Percentiles rank a stretch among this genome's conserved stretches.
These are phyloP conservation scores for Geoglossum glabrum DNA, from an alignment of 495 filamentous ascomycete species.

Conservation along the genomic window DNA sequence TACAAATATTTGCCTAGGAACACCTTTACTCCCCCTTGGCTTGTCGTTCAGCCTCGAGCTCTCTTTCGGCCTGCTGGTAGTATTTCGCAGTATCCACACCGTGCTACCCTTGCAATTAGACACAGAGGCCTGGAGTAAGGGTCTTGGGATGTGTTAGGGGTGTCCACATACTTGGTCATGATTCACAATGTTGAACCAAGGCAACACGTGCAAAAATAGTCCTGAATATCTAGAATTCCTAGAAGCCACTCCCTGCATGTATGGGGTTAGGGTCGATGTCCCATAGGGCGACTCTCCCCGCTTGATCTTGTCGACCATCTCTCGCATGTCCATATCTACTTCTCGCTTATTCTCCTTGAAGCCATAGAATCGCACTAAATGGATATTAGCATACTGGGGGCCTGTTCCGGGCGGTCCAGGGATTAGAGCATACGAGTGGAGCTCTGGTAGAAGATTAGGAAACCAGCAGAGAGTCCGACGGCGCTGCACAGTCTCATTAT, in stretches of 20 bases:
- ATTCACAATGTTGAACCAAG: conserved; percentile 97
- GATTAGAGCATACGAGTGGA: conserved; percentile 33
- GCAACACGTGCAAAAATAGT: conserved; percentile 61
- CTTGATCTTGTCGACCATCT: conserved; percentile 95
- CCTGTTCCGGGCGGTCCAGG: neutral
- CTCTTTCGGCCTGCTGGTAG: conserved; percentile 85
- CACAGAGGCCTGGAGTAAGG: neutral
- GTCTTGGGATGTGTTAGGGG: neutral
- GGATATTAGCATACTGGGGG: neutral
- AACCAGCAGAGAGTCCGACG: conserved; percentile 53
- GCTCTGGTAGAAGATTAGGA: conserved; percentile 59
- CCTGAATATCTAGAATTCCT: conserved; percentile 82
- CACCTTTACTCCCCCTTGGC: neutral
- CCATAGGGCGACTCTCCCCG: conserved; percentile 82
- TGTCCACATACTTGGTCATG: conserved; percentile 46
- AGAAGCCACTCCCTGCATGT: conserved; percentile 85
- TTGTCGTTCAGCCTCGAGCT: conserved; percentile 55
- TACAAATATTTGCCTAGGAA: neutral
- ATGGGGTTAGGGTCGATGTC: conserved; percentile 47
- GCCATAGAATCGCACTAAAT: conserved; percentile 75
- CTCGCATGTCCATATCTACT: conserved; percentile 85
- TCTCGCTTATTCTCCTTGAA: conserved; percentile 80
- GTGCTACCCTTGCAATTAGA: conserved; percentile 32
- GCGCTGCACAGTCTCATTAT: conserved; percentile 58
- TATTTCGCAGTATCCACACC: conserved; percentile 97